Conservation (phyloP, 306 rosid genomes). For the Cucumis sativus region Cucumber_9930_V3 NC_026657.2:27778001-27778500, state of each 20-base stretch:
- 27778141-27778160: not conserved
- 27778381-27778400: not conserved
- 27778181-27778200: not conserved
- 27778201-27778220: not conserved
- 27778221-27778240: slow-evolving; percentile 18
- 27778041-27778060: slow-evolving; percentile 93
- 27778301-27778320: slow-evolving; percentile 37
- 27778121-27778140: not conserved
- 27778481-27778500: slow-evolving; percentile 62
- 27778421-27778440: slow-evolving; percentile 92
- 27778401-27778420: slow-evolving; percentile 19
- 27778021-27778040: slow-evolving; percentile 81
- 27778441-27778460: slow-evolving; percentile 95
- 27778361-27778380: not conserved
- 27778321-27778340: slow-evolving; percentile 64
- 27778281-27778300: slow-evolving; percentile 67
- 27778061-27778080: slow-evolving; percentile 58
- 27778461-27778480: slow-evolving; percentile 53
- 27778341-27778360: slow-evolving; percentile 19
- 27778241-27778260: slow-evolving; percentile 69
- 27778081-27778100: slow-evolving; percentile 30
- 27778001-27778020: slow-evolving; percentile 68
- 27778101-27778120: not conserved
- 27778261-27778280: slow-evolving; percentile 64
- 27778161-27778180: not conserved